phyloP scores from a whole-genome alignment of 2,329 filamentous ascomycete species.

The Aureobasidium namibiae region DNA sequence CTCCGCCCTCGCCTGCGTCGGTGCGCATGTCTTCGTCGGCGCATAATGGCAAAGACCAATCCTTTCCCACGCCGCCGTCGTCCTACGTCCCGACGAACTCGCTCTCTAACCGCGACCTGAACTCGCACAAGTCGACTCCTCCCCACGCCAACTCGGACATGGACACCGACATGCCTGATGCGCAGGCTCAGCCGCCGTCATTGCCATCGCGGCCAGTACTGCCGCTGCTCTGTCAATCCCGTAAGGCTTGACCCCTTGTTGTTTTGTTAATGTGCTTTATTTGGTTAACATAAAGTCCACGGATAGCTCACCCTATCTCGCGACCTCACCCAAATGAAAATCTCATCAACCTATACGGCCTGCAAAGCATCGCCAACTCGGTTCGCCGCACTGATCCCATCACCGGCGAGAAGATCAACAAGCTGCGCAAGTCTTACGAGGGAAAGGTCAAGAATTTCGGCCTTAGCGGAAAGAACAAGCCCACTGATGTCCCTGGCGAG shows the following conservation, averaged over 20 bases:
- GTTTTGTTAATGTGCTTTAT: neutral
- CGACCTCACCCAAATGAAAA: conserved; percentile 51
- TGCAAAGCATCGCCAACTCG: conserved; percentile 47
- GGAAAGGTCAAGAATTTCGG: conserved; percentile 43
- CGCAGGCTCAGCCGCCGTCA: conserved; percentile 1
- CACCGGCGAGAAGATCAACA: conserved; percentile 59
- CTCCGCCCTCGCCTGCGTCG: conserved; percentile 35
- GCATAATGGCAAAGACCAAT: conserved; percentile 27
- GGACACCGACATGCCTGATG: conserved; percentile 22
- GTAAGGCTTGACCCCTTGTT: conserved; percentile 21
- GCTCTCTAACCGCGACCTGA: neutral
- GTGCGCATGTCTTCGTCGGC: conserved; percentile 36
- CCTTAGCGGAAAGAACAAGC: conserved; percentile 42
- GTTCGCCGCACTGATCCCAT: conserved; percentile 52
- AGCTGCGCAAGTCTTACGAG: conserved; percentile 50
- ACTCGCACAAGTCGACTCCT: conserved; percentile 10
- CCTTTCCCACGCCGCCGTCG: conserved; percentile 35
- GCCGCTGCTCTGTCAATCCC: conserved; percentile 29
- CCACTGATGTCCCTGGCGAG: conserved; percentile 31
- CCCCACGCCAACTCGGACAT: conserved; percentile 20
- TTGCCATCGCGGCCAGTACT: conserved; percentile 21
- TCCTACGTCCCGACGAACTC: conserved; percentile 5
- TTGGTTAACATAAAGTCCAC: conserved; percentile 25
- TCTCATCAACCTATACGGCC: conserved; percentile 50
- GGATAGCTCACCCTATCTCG: conserved; percentile 32